Conservation (phyloP, 2,329 filamentous ascomycete genomes). For the Colletotrichum spinosum region DNA sequence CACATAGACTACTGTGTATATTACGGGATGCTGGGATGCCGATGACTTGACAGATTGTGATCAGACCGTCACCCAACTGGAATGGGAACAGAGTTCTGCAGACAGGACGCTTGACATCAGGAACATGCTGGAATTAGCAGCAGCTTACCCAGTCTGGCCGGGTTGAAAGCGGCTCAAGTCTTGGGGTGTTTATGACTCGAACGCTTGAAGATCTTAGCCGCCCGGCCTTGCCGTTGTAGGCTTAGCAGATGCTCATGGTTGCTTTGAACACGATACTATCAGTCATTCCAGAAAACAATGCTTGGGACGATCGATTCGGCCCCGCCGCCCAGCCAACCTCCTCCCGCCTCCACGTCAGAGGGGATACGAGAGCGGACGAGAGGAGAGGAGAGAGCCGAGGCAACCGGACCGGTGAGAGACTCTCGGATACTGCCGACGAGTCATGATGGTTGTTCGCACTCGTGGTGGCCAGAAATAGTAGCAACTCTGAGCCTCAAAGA, state of each 20-base stretch:
- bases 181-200: too few relatives aligned
- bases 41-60: not conserved
- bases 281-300: too few relatives aligned
- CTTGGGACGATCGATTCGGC: constrained; percentile 17
- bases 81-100: constrained; percentile 3
- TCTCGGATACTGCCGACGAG: constrained; percentile 3
- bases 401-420: not conserved
- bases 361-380: too few relatives aligned
- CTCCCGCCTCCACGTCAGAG: constrained; percentile 15
- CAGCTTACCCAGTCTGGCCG: not conserved
- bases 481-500: not conserved
- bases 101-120: constrained; percentile 21
- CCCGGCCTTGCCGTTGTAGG: constrained; percentile 1
- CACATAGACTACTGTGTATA: too few relatives aligned
- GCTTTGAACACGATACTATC: not conserved
- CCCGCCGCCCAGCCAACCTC: constrained; percentile 22
- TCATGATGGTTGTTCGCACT: constrained; percentile 5
- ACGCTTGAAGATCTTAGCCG: too few relatives aligned
- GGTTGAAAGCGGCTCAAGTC: too few relatives aligned
- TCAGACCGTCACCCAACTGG: not conserved
- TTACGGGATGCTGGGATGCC: constrained; percentile 3
- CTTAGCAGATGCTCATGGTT: not conserved
- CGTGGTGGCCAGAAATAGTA: constrained; percentile 8
- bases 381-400: not conserved
- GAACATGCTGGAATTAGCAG: constrained; percentile 17